phyloP scores from a whole-genome alignment of 108 stramenopile genomes.

The Nannochloropsis oceanica region DNA sequence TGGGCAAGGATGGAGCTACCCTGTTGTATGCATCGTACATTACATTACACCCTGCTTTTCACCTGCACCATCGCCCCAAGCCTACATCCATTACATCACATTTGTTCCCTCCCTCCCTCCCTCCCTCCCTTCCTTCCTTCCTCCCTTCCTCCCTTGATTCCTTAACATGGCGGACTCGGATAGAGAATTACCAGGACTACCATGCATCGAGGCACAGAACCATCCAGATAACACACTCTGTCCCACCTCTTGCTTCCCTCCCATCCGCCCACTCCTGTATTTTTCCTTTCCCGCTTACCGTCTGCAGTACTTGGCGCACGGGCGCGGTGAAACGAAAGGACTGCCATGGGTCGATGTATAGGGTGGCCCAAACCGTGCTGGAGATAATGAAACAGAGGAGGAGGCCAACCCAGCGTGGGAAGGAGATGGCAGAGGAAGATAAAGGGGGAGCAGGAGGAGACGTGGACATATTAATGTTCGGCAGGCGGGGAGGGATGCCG shows the following conservation, averaged over 20 bases:
- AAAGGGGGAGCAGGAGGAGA: neutral
- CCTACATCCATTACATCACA: no score
- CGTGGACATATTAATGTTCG: no score
- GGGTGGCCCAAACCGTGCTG: neutral
- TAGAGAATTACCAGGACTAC: no score
- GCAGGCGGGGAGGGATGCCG: no score
- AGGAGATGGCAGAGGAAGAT: neutral
- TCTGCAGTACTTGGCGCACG: neutral
- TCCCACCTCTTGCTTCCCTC: constrained; percentile 1
- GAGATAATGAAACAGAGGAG: neutral
- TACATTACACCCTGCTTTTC: neutral
- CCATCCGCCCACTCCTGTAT: neutral
- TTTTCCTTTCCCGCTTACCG: neutral
- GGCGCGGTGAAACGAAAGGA: neutral
- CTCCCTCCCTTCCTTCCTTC: neutral
- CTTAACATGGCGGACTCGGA: no score
- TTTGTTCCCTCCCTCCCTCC: no score
- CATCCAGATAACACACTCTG: constrained; percentile 16
- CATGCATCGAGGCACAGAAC: neutral
- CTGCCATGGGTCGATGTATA: neutral
- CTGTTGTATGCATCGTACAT: neutral
- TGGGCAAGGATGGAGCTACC: no score
- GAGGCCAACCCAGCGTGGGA: neutral
- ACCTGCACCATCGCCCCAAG: no score
- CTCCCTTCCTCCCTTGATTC: neutral